Percentiles rank a stretch among this genome's conserved stretches.
phyloP scores from a whole-genome alignment of 306 rosid species.

The Calophaca sinica region DNA sequence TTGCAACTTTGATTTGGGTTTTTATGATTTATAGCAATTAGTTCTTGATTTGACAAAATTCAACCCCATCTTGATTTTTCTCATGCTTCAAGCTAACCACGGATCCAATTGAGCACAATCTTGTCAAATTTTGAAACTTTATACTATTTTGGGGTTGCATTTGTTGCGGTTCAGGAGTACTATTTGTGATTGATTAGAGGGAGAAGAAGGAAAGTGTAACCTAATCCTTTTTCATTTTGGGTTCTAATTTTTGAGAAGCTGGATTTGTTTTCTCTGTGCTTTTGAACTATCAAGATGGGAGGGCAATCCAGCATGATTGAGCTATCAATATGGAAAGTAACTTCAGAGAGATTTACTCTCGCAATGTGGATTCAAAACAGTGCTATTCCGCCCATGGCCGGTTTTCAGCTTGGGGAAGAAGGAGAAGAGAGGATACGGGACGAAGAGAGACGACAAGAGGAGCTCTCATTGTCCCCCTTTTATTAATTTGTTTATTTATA shows the following conservation, averaged over 20 bases:
- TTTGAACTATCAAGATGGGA: slow-evolving; percentile 61
- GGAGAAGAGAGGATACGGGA: too few species aligned
- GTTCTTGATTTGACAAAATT: slow-evolving; percentile 37
- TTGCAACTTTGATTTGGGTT: slow-evolving; percentile 28
- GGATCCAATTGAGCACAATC: slow-evolving; percentile 27
- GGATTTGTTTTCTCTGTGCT: slow-evolving; percentile 23
- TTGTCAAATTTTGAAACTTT: slow-evolving; percentile 31
- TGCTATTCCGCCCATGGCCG: too few species aligned
- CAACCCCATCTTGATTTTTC: slow-evolving; percentile 5
- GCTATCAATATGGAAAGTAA: too few species aligned
- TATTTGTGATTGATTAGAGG: background rate
- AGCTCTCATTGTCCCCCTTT: too few species aligned
- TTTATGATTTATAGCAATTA: background rate
- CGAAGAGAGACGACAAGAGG: too few species aligned
- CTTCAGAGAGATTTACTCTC: too few species aligned
- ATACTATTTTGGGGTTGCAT: background rate
- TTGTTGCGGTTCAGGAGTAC: background rate
- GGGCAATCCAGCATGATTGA: slow-evolving; percentile 59
- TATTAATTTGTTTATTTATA: too few species aligned
- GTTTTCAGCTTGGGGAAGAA: too few species aligned
- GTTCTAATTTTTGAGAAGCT: slow-evolving; percentile 22
- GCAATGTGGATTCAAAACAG: too few species aligned
- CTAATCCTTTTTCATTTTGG: background rate
- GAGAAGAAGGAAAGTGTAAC: background rate
- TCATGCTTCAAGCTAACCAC: background rate